Evolutionary conservation across 2,329 filamentous ascomycete genomes (phyloP), one percentile per base, ranked within the genome.

Genomic region (Cladosporium colombiae): DNA sequence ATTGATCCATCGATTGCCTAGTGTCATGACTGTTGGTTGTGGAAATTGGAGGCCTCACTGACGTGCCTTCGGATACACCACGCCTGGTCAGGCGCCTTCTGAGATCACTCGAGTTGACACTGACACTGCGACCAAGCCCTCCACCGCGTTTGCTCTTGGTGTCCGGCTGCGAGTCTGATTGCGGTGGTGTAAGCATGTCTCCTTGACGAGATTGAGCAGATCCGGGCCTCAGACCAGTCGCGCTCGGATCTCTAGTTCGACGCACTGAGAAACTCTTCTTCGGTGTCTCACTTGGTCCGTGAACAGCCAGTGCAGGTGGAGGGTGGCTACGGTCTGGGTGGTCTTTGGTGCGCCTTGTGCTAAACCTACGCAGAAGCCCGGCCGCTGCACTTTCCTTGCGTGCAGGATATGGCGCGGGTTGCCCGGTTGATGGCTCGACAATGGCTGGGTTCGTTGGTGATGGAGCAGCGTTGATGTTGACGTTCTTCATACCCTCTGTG

Each of bases 221-320:
- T 37, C 78, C 81, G 78, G 88, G 78, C 81, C 89, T 70, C 79
- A 89, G 67, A 80, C 87, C 68, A 77, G 83, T 67, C 78, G 67
- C 63, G 49, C 70, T 72, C 21, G 68, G 53, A 65, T 86, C 85
- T 52, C 86, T 81, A 33, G 83, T 80, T 68, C 86, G 82, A 66
- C 87, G 88, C 69, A 97, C 91, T 75, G 92, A 96, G 77, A 97
- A 96, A 76, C 93, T 96, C 79, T 96, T 96, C 62, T 91, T 86
- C 2, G 91, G 88, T 0, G 87, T 84, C 21, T 94, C 91, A 65
- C 86, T 81, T 11, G 92, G 91, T 16, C 89, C 88, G 71, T 94
- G 92, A n/a, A 95, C 88, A 64, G 91, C 91, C 40, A 96, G 85
- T 52, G 90, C 89, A 50, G 92, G 91, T 57, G 90, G 88, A 44